Evolutionary conservation across 129 eudicot species (phyloP).

Genomic region (Dittrichia graveolens): DNA sequence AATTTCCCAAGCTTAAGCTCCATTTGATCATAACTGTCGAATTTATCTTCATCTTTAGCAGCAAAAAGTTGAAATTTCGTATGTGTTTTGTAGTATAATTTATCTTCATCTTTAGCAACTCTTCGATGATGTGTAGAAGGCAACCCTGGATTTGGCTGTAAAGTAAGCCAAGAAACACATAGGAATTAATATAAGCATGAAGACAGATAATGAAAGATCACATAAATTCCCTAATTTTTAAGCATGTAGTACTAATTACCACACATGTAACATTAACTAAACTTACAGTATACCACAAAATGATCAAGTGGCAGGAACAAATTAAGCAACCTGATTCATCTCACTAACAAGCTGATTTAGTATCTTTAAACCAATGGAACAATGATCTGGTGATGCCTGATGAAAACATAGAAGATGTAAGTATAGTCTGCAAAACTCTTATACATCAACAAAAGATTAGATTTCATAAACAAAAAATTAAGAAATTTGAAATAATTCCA

Average conservation of each 20-base stretch:
- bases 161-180: constrained; percentile 17
- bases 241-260: not conserved
- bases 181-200: not conserved
- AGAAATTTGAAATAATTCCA: not conserved
- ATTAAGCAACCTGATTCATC: constrained; percentile 90
- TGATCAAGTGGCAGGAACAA: not conserved
- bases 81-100: constrained; percentile 35
- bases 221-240: not conserved
- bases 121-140: constrained; percentile 95
- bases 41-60: constrained; percentile 48
- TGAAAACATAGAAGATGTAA: constrained; percentile 33
- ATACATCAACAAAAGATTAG: constrained; percentile 22
- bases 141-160: constrained; percentile 91
- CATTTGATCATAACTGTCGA: constrained; percentile 71
- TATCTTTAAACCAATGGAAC: constrained; percentile 90
- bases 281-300: not conserved
- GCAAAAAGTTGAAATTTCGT: constrained; percentile 55
- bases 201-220: not conserved
- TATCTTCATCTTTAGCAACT: no score
- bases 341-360: constrained; percentile 93
- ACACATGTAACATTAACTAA: not conserved
- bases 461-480: not conserved
- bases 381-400: constrained; percentile 86
- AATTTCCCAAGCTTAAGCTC: constrained; percentile 73
- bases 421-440: constrained; percentile 20